Evolutionary conservation across 106 monocot genomes (phyloP).

Genomic region (Allium fistulosum): DNA sequence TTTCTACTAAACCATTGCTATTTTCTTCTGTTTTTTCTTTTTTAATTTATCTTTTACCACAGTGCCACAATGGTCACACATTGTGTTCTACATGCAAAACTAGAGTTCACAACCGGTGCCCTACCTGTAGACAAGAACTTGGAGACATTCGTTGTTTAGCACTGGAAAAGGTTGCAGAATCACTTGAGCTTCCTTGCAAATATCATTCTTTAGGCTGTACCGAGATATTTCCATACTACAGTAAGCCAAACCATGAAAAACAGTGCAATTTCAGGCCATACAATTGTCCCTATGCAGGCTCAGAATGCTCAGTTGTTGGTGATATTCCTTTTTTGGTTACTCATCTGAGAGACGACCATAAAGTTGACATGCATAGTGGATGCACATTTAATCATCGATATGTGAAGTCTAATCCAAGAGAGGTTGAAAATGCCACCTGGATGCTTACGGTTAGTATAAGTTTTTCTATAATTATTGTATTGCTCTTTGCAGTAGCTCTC

Average conservation of each 20-base stretch:
- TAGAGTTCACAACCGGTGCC: constrained; percentile 26
- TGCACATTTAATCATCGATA: constrained; percentile 27
- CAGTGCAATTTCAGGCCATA: constrained; percentile 31
- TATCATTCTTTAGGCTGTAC: constrained; percentile 14
- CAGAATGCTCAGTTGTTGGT: constrained; percentile 19
- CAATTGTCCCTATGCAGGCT: constrained; percentile 21
- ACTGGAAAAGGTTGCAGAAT: constrained; percentile 25
- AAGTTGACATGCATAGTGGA: constrained; percentile 24
- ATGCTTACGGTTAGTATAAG: constrained; percentile 19
- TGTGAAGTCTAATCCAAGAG: constrained; percentile 23
- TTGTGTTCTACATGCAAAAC: constrained; percentile 23
- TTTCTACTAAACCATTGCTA: no score
- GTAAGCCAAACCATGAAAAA: constrained; percentile 14
- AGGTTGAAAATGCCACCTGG: constrained; percentile 27
- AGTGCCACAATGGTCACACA: constrained; percentile 27
- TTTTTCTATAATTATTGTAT: no score
- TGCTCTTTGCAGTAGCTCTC: no score
- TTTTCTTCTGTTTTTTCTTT: not conserved
- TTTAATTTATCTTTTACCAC: not conserved
- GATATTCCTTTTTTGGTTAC: constrained; percentile 18
- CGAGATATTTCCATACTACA: constrained; percentile 19
- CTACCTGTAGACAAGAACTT: constrained; percentile 23
- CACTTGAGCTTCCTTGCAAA: constrained; percentile 27
- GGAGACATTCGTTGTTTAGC: constrained; percentile 27
- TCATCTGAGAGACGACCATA: constrained; percentile 23